Conservation (phyloP, 805 yeast genomes). For the Brettanomyces anomalus region DNA sequence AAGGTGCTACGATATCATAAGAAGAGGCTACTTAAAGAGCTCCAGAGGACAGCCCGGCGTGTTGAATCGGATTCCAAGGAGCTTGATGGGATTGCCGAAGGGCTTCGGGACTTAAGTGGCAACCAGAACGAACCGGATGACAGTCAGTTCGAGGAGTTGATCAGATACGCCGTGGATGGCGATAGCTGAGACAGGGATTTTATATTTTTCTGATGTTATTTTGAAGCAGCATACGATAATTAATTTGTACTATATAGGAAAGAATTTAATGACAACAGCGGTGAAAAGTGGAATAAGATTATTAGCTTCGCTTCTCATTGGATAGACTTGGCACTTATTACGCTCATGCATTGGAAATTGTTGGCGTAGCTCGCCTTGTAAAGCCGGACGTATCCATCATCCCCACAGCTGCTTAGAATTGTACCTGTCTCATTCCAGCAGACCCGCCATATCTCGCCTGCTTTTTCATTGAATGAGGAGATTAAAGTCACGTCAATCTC, state of each 20-base stretch:
- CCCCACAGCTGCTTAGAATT: conserved; percentile 86
- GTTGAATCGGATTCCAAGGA: conserved; percentile 5
- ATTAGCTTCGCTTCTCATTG: too few relatives aligned
- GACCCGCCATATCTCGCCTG: conserved; percentile 81
- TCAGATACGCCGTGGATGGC: conserved; percentile 10
- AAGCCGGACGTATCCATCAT: conserved; percentile 83
- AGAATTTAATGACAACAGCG: too few relatives aligned
- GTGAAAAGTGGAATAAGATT: too few relatives aligned
- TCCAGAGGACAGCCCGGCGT: conserved; percentile 7
- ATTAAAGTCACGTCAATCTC: conserved; percentile 17
- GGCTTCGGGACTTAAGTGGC: conserved; percentile 7
- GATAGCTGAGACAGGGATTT: not conserved
- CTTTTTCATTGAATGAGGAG: conserved; percentile 25
- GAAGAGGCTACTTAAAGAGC: conserved; percentile 6
- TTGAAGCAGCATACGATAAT: not conserved
- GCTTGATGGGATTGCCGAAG: conserved; percentile 8
- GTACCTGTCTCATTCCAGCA: conserved; percentile 95
- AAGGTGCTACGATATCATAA: conserved; percentile 9
- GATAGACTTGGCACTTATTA: conserved; percentile 49
- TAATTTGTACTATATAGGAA: too few relatives aligned
- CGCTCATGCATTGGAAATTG: conserved; percentile 88
- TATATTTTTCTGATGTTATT: not conserved
- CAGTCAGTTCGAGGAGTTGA: conserved; percentile 12
- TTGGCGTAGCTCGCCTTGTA: conserved; percentile 87
- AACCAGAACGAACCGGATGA: conserved; percentile 11